Base-by-base conservation (phyloP, 805 yeast species). In the Starmerella khaoyaiensis region DNA sequence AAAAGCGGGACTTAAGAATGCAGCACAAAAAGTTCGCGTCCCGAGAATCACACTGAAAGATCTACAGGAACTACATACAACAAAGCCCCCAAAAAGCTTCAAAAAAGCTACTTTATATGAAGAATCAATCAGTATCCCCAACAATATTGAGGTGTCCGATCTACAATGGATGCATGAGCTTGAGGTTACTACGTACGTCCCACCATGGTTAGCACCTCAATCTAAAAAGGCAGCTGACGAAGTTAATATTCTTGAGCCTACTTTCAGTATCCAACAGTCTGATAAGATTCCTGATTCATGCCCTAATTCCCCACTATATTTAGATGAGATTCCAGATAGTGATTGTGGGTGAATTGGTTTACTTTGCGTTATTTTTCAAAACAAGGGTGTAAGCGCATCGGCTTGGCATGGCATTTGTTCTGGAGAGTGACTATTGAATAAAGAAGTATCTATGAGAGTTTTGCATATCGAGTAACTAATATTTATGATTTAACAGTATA, bases 211-310 rank as follows among this genome's bases (percentile, higher is more conserved):
- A 9, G 5, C 20, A 22, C 5, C 30, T 11, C 12, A 5, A 8
- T 26, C 25, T 19, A 24, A 14, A 3, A 4, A 5, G 3, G 17
- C 11, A 4, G 10, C 32, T 4, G 10, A 14, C 21, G 20, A 16
- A 7, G n/a, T n/a, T n/a, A 2, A 11, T 2, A 15, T 35, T 15
- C 20, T 45, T 12, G 34, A 28, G 28, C 48, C 49, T 1, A 37
- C 45, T 1, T 31, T 45, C 1, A 5, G 12, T 10, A 23, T 35
- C 5, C 24, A 31, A n/a, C n/a, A 16, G 7, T 38, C 40, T 1
- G 33, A n/a, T 17, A n/a, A 19, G 1, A 31, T 45, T 1, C 50
- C 46, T 11, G 49, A 41, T 29, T 46, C 50, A 10, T 46, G 50
- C 21, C 50, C 50, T 4, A 31, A 29, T 2, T 44, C 48, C 12